Percentiles rank a stretch among this genome's conserved stretches.
These are phyloP conservation scores for Knoxdaviesia proteae DNA, from an alignment of 2,329 filamentous ascomycete genomes.

Conservation along the genomic window DNA sequence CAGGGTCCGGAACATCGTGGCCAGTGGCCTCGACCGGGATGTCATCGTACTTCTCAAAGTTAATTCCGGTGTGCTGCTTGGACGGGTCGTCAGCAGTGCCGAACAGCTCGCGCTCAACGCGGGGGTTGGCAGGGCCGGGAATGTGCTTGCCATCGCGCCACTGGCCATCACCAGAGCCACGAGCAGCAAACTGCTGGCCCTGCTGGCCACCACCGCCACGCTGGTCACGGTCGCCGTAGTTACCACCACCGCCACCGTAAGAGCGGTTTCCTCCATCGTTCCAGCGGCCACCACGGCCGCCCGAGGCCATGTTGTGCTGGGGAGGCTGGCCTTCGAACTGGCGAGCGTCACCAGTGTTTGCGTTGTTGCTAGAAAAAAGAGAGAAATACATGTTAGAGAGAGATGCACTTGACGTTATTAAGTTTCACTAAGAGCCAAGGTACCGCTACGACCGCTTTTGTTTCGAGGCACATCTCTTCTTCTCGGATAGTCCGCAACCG, in stretches of 20 bases:
- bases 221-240: slow-evolving; percentile 9
- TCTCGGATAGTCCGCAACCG: too few relatives aligned
- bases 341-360: slow-evolving; percentile 24
- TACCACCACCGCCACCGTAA: slow-evolving; percentile 17
- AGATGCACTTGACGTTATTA: neutral
- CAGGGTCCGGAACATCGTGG: slow-evolving; percentile 77
- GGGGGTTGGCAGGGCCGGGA: slow-evolving; percentile 69
- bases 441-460: neutral
- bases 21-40: slow-evolving; percentile 96
- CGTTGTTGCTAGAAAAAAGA: slow-evolving; percentile 12
- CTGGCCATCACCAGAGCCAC: slow-evolving; percentile 82
- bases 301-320: slow-evolving; percentile 10
- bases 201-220: slow-evolving; percentile 17
- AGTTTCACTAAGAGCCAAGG: neutral
- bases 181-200: slow-evolving; percentile 14
- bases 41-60: slow-evolving; percentile 99
- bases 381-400: neutral
- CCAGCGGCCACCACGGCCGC: slow-evolving; percentile 12
- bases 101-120: slow-evolving; percentile 88
- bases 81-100: slow-evolving; percentile 75
- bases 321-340: slow-evolving; percentile 6
- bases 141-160: slow-evolving; percentile 97
- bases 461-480: too few relatives aligned
- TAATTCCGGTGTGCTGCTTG: slow-evolving; percentile 96
- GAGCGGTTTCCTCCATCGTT: slow-evolving; percentile 15